phyloP scores from a whole-genome alignment of 192 early-diverging fungal species.

The Coemansia pectinata region DNA sequence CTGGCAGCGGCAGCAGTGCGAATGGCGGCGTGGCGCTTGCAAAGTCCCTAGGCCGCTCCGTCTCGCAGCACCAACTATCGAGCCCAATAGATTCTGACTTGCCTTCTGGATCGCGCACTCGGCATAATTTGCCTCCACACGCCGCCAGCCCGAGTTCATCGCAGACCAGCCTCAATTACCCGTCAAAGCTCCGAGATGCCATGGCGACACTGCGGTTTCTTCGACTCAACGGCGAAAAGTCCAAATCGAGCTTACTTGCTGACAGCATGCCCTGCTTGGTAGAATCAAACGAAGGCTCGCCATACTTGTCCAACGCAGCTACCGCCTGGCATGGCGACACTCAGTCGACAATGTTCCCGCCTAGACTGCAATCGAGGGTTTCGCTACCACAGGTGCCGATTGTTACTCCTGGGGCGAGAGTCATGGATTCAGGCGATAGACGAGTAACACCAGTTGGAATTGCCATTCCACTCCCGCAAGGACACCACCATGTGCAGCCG shows the following conservation, averaged over 20 bases:
- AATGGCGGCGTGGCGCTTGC: slow-evolving; percentile 6
- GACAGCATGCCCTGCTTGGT: slow-evolving; percentile 50
- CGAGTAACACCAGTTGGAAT: background rate
- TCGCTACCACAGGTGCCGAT: slow-evolving; percentile 30
- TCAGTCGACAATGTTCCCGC: slow-evolving; percentile 19
- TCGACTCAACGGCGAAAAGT: slow-evolving; percentile 42
- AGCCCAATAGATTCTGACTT: background rate
- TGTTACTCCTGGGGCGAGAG: background rate
- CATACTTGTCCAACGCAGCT: background rate
- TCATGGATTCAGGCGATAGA: slow-evolving; percentile 1
- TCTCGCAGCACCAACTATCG: slow-evolving; percentile 46
- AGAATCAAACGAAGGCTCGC: slow-evolving; percentile 29
- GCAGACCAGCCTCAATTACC: slow-evolving; percentile 46
- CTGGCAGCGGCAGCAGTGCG: background rate
- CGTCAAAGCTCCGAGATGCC: slow-evolving; percentile 54
- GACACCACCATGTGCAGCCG: slow-evolving; percentile 9
- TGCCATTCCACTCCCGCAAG: background rate
- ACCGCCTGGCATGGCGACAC: slow-evolving; percentile 7
- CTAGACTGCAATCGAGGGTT: slow-evolving; percentile 31
- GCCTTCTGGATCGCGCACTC: slow-evolving; percentile 3
- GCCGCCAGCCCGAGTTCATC: slow-evolving; percentile 44
- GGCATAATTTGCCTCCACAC: slow-evolving; percentile 13
- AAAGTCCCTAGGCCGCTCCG: slow-evolving; percentile 38
- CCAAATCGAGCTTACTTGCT: slow-evolving; percentile 16
- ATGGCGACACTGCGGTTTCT: slow-evolving; percentile 53